Conservation (phyloP, 306 rosid species). For the Ormosia emarginata region DNA sequence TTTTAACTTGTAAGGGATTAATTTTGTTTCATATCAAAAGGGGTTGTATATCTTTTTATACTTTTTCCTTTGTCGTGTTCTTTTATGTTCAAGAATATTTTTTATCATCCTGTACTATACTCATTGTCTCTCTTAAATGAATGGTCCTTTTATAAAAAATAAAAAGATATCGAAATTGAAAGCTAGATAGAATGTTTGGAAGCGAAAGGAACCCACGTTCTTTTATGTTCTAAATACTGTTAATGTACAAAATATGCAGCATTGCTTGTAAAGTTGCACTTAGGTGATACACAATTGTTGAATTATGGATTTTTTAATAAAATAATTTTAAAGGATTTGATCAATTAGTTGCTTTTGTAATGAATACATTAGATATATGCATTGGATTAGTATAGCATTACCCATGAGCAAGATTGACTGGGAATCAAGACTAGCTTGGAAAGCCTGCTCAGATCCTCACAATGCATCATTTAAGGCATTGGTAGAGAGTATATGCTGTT, state of each 20-base stretch:
- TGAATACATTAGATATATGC: background rate
- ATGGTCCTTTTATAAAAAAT: too few species aligned
- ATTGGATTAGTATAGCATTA: background rate
- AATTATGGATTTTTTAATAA: background rate
- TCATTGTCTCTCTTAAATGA: background rate
- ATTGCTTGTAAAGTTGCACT: background rate
- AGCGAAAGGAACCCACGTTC: background rate
- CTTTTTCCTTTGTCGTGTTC: too few species aligned
- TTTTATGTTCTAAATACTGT: background rate
- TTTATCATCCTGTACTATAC: background rate
- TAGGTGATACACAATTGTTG: background rate
- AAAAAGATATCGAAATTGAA: too few species aligned
- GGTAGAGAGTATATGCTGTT: background rate
- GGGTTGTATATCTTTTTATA: too few species aligned
- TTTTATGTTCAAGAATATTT: background rate
- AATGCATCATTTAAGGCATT: background rate
- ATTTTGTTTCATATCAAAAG: too few species aligned
- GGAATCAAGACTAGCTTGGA: background rate
- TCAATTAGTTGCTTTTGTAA: background rate
- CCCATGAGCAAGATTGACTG: background rate
- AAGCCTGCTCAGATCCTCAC: background rate
- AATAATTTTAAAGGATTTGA: background rate
- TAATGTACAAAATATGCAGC: background rate
- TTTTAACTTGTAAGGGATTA: background rate
- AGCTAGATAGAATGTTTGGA: too few species aligned